Conservation (phyloP, 129 eudicot species). For the Tagetes patula region DNA sequence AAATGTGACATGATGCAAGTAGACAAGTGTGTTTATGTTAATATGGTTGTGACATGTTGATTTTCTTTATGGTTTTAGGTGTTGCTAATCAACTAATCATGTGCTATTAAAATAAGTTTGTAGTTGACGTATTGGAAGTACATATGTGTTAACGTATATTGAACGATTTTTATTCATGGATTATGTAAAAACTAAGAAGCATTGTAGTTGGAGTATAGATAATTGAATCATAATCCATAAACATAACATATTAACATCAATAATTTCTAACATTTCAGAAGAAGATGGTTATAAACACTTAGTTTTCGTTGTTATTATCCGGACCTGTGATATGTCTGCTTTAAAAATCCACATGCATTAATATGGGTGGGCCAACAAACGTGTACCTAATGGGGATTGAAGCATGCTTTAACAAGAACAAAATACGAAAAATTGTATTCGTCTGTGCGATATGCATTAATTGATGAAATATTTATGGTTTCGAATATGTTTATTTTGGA, state of each 20-base stretch:
- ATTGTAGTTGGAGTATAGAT: too few relatives aligned
- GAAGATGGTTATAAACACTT: too few relatives aligned
- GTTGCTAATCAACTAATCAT: not conserved
- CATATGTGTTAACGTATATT: not conserved
- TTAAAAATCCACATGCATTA: too few relatives aligned
- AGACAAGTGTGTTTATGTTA: conserved; percentile 6
- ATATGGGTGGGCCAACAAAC: too few relatives aligned
- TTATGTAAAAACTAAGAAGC: not conserved
- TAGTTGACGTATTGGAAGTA: not conserved
- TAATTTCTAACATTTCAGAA: too few relatives aligned
- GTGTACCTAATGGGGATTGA: too few relatives aligned
- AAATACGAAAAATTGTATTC: too few relatives aligned
- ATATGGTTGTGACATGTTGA: conserved; percentile 11
- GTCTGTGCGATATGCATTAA: not conserved
- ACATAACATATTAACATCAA: too few relatives aligned
- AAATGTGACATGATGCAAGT: conserved; percentile 10
- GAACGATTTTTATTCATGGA: not conserved
- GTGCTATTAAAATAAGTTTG: not conserved
- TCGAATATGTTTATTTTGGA: conserved; percentile 8
- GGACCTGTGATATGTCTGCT: too few relatives aligned
- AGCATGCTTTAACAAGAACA: too few relatives aligned
- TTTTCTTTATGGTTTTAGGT: not conserved
- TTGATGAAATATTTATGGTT: not conserved
- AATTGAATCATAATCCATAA: too few relatives aligned
- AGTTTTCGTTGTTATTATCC: too few relatives aligned